Percentiles rank a stretch among this genome's conserved stretches.
Conservation (phyloP, 192 early-diverging fungal species). For the Mortierella claussenii region DNA sequence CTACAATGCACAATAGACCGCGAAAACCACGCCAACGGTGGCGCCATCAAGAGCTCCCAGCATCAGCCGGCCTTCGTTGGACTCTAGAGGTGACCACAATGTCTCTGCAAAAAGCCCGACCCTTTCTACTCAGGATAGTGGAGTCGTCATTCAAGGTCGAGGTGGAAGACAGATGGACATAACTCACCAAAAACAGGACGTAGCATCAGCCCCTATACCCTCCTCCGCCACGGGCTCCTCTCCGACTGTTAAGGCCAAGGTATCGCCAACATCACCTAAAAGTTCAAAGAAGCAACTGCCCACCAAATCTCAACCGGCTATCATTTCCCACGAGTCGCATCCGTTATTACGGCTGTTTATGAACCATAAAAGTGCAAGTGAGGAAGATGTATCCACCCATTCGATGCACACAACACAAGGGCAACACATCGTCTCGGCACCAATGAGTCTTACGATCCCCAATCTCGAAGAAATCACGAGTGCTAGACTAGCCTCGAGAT, state of each 20-base stretch:
- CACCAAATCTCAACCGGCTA: slow-evolving; percentile 16
- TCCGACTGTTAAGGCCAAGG: slow-evolving; percentile 42
- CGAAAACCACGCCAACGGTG: slow-evolving; percentile 21
- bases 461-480: slow-evolving; percentile 39
- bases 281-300: slow-evolving; percentile 9
- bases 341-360: slow-evolving; percentile 39
- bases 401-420: slow-evolving; percentile 10
- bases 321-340: slow-evolving; percentile 39
- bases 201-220: neutral
- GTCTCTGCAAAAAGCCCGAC: slow-evolving; percentile 16
- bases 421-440: slow-evolving; percentile 14
- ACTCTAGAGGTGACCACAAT: slow-evolving; percentile 16
- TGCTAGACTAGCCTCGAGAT: slow-evolving; percentile 41
- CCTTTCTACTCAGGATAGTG: slow-evolving; percentile 41
- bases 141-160: slow-evolving; percentile 33
- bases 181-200: slow-evolving; percentile 4
- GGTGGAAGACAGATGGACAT: slow-evolving; percentile 13
- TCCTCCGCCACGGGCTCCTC: slow-evolving; percentile 17
- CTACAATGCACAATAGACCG: slow-evolving; percentile 15
- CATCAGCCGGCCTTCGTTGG: slow-evolving; percentile 21
- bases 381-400: slow-evolving; percentile 29
- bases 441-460: slow-evolving; percentile 41
- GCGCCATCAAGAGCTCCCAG: slow-evolving; percentile 37
- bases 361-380: slow-evolving; percentile 46
- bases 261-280: slow-evolving; percentile 16